phyloP scores from a whole-genome alignment of 768 basidiomycete species.

The Serendipita indica region DNA sequence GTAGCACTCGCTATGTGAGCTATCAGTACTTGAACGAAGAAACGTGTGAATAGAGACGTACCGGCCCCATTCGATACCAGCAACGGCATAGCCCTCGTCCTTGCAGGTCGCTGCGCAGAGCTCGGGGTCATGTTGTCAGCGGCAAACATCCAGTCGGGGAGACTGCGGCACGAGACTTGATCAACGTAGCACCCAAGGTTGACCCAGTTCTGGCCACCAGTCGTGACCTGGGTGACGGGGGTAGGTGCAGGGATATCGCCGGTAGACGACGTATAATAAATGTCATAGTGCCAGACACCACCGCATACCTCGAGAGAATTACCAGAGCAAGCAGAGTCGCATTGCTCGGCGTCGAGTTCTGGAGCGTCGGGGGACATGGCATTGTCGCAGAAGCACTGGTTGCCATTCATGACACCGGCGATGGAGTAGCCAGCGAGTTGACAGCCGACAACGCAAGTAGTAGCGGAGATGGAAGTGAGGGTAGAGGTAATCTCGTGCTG shows the following conservation, averaged over 20 bases:
- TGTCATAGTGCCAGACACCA: slow-evolving; percentile 6
- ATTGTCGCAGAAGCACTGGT: slow-evolving; percentile 7
- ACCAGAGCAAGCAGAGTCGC: background rate
- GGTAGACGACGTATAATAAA: background rate
- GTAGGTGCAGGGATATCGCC: background rate
- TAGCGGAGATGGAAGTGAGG: background rate
- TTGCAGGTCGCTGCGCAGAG: background rate
- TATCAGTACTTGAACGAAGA: too few relatives aligned
- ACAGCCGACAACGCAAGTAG: background rate
- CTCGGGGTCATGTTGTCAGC: background rate
- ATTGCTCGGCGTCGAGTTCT: background rate
- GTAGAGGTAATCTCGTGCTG: slow-evolving; percentile 7
- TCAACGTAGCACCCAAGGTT: background rate
- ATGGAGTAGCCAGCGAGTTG: background rate
- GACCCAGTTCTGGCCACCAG: background rate
- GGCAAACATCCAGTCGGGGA: background rate
- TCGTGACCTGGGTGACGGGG: background rate
- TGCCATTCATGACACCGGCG: background rate
- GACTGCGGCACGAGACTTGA: background rate
- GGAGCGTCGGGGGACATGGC: slow-evolving; percentile 2
- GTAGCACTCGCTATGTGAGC: background rate
- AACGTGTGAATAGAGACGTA: too few relatives aligned
- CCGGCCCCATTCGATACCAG: slow-evolving; percentile 8
- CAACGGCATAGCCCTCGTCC: slow-evolving; percentile 6
- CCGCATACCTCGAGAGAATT: background rate